Base-by-base conservation (phyloP, 2,329 filamentous ascomycete genomes). In the Penicillium frequentans region DNA sequence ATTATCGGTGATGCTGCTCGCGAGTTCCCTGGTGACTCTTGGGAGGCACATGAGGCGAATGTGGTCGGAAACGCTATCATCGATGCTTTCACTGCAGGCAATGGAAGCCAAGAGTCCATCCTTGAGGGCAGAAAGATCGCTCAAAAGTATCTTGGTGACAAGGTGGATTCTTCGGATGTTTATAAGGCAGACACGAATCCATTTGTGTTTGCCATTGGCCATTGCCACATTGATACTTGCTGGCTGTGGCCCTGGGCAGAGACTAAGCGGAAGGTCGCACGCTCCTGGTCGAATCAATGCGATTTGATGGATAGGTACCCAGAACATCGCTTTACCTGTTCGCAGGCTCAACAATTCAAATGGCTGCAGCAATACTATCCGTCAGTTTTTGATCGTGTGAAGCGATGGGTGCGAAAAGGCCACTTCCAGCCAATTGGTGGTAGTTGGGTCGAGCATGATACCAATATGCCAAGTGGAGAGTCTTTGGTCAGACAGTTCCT, bases 161-260 rank as follows among this genome's bases (percentile, higher is more conserved):
- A 90, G 55, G 86, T 96, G 47, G 89, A 96, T 72, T 93, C 90
- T 6, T 82, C 89, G 52, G 86, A 90, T 62, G 91, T 99, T 10
- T 99, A 98, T 70, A 83, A 91, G 42, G 86, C 82, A 49, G 88
- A 86, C 60, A 87, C 88, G 26, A 82, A 89, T 33, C 86, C 91
- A 1, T 82, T 96, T 57, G 90, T 98, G 3, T 95, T 86, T 66
- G 93, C 87, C 35, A 93, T 98, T 63, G 95, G 95, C 0, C 91
- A 99, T 73, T 99, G 95, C 67, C 95, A 99, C 75, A 99, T 99
- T 64, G 95, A 98, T 76, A 96, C 90, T 27, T 97, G 93, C 76
- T 99, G 95, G 95, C 82, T 99, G 35, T 99, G 95, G 95, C 95
- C 95, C 0, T 99, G 92, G 85, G 95, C 90, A 10, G 95, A 99